A percentile compares a stretch with the other conserved stretches of the same genome.
Evolutionary conservation across 2,329 filamentous ascomycete species (phyloP).

Genomic region (Ceratocystis colombiana): DNA sequence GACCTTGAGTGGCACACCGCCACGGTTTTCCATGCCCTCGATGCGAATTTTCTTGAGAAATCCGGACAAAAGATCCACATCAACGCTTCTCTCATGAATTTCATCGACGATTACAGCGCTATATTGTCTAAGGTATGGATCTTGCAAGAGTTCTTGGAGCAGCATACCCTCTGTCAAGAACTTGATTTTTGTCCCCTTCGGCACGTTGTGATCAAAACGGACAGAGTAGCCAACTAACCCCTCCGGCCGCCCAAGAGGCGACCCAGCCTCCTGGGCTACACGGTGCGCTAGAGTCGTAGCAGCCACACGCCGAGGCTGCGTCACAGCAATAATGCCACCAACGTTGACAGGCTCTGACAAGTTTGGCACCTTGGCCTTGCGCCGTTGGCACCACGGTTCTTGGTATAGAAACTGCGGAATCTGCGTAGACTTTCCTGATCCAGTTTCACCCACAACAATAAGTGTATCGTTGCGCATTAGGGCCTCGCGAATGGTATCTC

Average conservation of each 20-base stretch:
- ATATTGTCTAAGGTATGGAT: slow-evolving; percentile 73
- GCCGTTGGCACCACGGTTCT: slow-evolving; percentile 67
- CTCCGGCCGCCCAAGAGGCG: slow-evolving; percentile 37
- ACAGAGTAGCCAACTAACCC: slow-evolving; percentile 80
- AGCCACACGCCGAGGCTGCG: slow-evolving; percentile 85
- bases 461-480: slow-evolving; percentile 60
- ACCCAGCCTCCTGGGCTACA: slow-evolving; percentile 66
- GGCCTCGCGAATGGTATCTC: slow-evolving; percentile 55
- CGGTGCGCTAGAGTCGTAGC: slow-evolving; percentile 83
- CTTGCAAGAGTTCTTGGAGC: slow-evolving; percentile 80
- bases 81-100: slow-evolving; percentile 90
- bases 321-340: slow-evolving; percentile 84
- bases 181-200: slow-evolving; percentile 77
- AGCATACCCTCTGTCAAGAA: slow-evolving; percentile 95
- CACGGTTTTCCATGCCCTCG: slow-evolving; percentile 52
- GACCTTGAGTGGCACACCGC: slow-evolving; percentile 70
- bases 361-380: slow-evolving; percentile 35
- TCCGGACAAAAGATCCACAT: slow-evolving; percentile 82
- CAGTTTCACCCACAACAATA: slow-evolving; percentile 83
- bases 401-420: slow-evolving; percentile 77
- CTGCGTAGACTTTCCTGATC: slow-evolving; percentile 94
- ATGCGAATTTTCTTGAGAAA: slow-evolving; percentile 72
- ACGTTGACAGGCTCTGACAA: slow-evolving; percentile 41
- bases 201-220: slow-evolving; percentile 79
- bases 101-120: slow-evolving; percentile 90